Evolutionary conservation across 805 yeast species (phyloP), one percentile per base, ranked within the genome.

Genomic region (Wickerhamiella musiphila): DNA sequence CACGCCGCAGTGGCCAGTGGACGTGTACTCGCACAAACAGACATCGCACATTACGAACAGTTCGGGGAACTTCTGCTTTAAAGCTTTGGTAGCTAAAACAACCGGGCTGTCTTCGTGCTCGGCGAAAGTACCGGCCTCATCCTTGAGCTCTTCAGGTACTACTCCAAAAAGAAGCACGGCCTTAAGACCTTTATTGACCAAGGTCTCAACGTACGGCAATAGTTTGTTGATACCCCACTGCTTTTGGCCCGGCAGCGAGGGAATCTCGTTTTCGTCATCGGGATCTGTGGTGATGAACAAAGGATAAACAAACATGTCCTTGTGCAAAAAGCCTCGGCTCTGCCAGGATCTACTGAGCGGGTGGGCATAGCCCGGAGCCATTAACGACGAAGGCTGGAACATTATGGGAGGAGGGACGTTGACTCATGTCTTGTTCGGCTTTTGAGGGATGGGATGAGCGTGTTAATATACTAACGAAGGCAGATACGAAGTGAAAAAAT

Each of bases 41-140:
- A 86, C 95, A 51, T 90, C 98, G 49, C 94, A 78, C 67, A 83
- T 71, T 41, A 90, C 70, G 53, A 74, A 86, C 37, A 90, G 64
- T 18, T 70, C 76, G 4, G 98, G 96, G 58, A 78, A 84, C 11
- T 66, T 56, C 27, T 54, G 40, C 38, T 65, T 65, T 34, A 90
- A 63, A 2, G 68, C 61, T 48, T 72, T 75, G 45, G 78, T 74
- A 14, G 86, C 78, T 39, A 54, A 65, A 42, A 90, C 84, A 2
- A 90, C 96, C 2, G 98, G 96, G 0, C 96, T 95, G 21, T 79
- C 67, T 23, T 94, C 94, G 53, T 83, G 94, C 53, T 90, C 96
- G 2, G 98, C 98, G 28, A 82, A 68, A 2, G 93, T 69, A 6
- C 94, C 98, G 21, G 60, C 62, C 5, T 67, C 62, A 53, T 90